phyloP scores from a whole-genome alignment of 2,329 filamentous ascomycete genomes.

The Achaetomium macrosporum region DNA sequence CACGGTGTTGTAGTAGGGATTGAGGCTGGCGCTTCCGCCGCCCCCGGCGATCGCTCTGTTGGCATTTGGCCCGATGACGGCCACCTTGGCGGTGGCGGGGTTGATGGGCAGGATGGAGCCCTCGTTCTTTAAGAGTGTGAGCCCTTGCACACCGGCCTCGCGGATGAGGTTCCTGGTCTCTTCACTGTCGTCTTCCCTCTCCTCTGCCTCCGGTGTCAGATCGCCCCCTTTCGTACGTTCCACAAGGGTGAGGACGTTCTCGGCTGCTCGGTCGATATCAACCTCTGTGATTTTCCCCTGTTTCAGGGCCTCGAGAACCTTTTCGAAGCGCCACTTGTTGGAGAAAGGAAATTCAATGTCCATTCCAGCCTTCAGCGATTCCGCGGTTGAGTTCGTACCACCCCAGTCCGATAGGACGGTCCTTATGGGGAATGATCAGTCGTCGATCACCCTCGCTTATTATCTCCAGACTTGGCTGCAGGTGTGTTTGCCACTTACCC shows the following conservation, averaged over 20 bases:
- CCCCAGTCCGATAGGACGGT: slow-evolving; percentile 56
- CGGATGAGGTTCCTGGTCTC: slow-evolving; percentile 57
- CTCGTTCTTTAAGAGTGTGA: slow-evolving; percentile 61
- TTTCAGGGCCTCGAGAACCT: slow-evolving; percentile 48
- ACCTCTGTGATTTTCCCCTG: slow-evolving; percentile 42
- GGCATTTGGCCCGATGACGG: slow-evolving; percentile 62
- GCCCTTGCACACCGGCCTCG: slow-evolving; percentile 54
- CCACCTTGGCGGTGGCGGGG: slow-evolving; percentile 50
- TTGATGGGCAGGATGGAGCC: slow-evolving; percentile 53
- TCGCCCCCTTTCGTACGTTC: slow-evolving; percentile 57
- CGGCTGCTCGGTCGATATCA: slow-evolving; percentile 52
- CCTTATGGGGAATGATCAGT: slow-evolving; percentile 31
- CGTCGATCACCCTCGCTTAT: background rate
- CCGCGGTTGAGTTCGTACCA: slow-evolving; percentile 50
- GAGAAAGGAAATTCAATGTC: slow-evolving; percentile 56
- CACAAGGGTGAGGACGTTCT: slow-evolving; percentile 54
- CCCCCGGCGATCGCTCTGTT: slow-evolving; percentile 62
- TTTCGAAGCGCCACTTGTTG: slow-evolving; percentile 50
- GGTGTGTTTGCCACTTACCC: slow-evolving; percentile 35
- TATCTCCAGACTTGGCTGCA: slow-evolving; percentile 3
- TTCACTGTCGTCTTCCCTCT: slow-evolving; percentile 50
- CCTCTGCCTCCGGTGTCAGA: slow-evolving; percentile 49
- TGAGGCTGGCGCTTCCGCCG: slow-evolving; percentile 61
- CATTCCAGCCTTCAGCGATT: slow-evolving; percentile 50
- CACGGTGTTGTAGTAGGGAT: slow-evolving; percentile 62